Evolutionary conservation across 352 stramenopile species (phyloP).

Genomic region (Phytophthora uliginosa): DNA sequence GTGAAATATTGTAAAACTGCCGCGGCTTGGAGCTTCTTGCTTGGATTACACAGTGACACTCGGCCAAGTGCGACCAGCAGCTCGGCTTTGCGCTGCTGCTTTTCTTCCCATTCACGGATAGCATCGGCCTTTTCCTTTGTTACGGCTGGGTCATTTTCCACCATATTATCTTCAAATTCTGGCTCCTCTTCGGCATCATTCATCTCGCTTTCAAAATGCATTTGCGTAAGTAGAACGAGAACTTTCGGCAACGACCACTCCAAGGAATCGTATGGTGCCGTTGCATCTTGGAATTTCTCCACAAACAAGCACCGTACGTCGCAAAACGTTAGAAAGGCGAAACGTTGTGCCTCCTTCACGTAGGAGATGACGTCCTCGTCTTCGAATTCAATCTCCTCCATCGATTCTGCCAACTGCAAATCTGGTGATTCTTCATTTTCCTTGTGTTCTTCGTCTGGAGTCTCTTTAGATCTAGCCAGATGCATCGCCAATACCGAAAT

Average conservation of each 20-base stretch:
- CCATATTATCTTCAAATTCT: conserved; percentile 39
- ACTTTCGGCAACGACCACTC: conserved; percentile 79
- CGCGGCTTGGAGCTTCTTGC: conserved; percentile 83
- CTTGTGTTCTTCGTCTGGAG: conserved; percentile 38
- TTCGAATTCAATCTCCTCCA: conserved; percentile 80
- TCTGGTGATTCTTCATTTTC: conserved; percentile 31
- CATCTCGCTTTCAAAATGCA: conserved; percentile 87
- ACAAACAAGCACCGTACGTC: conserved; percentile 86
- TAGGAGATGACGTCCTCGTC: conserved; percentile 58
- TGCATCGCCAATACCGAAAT: conserved; percentile 84
- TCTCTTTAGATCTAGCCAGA: conserved; percentile 49
- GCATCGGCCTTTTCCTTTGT: conserved; percentile 34
- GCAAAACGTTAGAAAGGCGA: conserved; percentile 84
- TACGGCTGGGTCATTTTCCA: conserved; percentile 22
- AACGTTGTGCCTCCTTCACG: conserved; percentile 70
- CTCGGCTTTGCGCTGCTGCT: conserved; percentile 65
- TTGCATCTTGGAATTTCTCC: conserved; percentile 80
- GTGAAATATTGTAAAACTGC: conserved; percentile 78
- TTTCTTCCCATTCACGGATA: conserved; percentile 35
- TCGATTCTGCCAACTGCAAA: conserved; percentile 41
- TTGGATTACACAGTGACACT: conserved; percentile 85
- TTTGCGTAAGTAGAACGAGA: conserved; percentile 78
- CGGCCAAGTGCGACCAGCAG: conserved; percentile 77
- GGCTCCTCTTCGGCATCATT: conserved; percentile 63
- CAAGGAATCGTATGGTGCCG: conserved; percentile 65